phyloP scores from a whole-genome alignment of 495 filamentous ascomycete species.

The Haplographium delicatum region DNA sequence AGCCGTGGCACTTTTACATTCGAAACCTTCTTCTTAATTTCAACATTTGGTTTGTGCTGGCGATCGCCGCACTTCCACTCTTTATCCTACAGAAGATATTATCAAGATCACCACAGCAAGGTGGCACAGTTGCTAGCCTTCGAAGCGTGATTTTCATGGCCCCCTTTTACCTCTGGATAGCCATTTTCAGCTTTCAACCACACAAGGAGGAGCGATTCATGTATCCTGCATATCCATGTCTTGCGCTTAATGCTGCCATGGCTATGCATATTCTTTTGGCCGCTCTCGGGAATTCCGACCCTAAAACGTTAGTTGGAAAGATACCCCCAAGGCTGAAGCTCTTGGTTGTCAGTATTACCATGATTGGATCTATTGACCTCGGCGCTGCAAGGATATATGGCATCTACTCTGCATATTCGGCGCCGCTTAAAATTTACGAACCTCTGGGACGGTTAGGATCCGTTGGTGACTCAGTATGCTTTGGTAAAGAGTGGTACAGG shows the following conservation, averaged over 20 bases:
- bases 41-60: conserved; percentile 86
- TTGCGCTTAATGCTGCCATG: conserved; percentile 89
- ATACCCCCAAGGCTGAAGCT: conserved; percentile 70
- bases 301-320: conserved; percentile 56
- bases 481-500: conserved; percentile 98
- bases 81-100: conserved; percentile 45
- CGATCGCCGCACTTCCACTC: conserved; percentile 64
- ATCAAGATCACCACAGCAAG: conserved; percentile 32
- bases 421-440: conserved; percentile 71
- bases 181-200: conserved; percentile 82
- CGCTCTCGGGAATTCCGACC: conserved; percentile 63
- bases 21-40: conserved; percentile 92
- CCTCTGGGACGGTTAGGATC: conserved; percentile 42
- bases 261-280: conserved; percentile 71
- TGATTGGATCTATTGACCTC: conserved; percentile 55
- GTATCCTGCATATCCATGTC: conserved; percentile 90
- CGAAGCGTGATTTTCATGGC: conserved; percentile 69
- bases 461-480: conserved; percentile 68
- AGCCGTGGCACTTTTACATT: conserved; percentile 96
- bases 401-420: conserved; percentile 77
- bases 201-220: conserved; percentile 99
- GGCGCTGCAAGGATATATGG: conserved; percentile 72
- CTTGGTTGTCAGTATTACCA: conserved; percentile 42
- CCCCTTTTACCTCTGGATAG: conserved; percentile 94
- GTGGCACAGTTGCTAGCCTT: conserved; percentile 41